A percentile compares a stretch with the other conserved stretches of the same genome.
Conservation (phyloP, 371 early-diverging fungal genomes). For the Actinomucor elegans region DNA sequence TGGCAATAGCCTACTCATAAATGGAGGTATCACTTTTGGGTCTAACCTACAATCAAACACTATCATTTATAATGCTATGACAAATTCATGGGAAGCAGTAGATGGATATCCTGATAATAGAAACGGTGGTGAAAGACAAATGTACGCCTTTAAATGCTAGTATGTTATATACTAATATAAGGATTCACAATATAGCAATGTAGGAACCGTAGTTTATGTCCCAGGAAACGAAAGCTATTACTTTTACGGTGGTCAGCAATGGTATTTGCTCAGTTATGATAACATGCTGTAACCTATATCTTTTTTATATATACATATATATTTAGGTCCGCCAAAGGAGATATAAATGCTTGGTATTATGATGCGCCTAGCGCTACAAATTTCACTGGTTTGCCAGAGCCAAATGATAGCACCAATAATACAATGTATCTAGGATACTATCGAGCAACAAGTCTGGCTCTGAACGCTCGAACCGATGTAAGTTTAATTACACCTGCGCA, state of each 20-base stretch:
- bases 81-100: not conserved
- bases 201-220: not conserved
- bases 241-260: not conserved
- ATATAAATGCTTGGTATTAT: not conserved
- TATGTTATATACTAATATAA: not conserved
- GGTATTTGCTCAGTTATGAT: not conserved
- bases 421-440: not conserved
- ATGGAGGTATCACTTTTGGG: not conserved
- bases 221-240: not conserved
- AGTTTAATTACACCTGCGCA: not conserved
- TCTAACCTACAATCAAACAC: not conserved
- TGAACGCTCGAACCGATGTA: not conserved
- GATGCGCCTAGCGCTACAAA: not conserved
- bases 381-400: not conserved
- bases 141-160: not conserved
- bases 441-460: not conserved
- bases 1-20: not conserved
- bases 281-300: not conserved
- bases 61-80: not conserved
- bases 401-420: not conserved
- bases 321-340: not conserved
- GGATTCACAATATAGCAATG: not conserved
- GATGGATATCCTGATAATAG: not conserved
- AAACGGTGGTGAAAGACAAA: not conserved
- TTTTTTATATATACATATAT: not conserved